phyloP scores from a whole-genome alignment of 2,329 filamentous ascomycete genomes.

The Endothia cerciana region DNA sequence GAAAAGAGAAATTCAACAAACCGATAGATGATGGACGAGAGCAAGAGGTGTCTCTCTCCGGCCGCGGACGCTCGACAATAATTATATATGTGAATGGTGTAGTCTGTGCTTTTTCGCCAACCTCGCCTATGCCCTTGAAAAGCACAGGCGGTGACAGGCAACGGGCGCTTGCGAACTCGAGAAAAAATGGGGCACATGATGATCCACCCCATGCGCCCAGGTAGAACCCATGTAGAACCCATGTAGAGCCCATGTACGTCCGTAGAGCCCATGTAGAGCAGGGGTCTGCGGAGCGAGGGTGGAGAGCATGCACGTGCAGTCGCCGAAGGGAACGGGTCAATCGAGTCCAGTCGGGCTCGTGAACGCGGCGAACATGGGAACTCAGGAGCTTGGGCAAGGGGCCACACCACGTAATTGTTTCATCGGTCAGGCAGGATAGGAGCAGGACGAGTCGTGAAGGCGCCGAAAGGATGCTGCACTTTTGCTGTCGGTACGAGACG shows the following conservation, averaged over 20 bases:
- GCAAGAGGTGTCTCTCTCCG: not conserved
- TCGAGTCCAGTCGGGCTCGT: constrained; percentile 9
- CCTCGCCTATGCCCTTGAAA: constrained; percentile 20
- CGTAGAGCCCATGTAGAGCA: not conserved
- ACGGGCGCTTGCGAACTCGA: constrained; percentile 29
- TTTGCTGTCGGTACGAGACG: constrained; percentile 15
- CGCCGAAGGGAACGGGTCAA: constrained; percentile 13
- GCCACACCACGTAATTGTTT: constrained; percentile 17
- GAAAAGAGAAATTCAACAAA: constrained; percentile 25
- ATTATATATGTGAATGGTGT: constrained; percentile 14
- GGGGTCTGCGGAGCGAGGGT: constrained; percentile 21
- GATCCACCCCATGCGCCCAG: constrained; percentile 19
- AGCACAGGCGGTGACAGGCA: constrained; percentile 26
- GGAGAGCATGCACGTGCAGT: constrained; percentile 28
- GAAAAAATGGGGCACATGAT: constrained; percentile 19
- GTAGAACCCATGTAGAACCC: too few species aligned
- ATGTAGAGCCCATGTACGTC: constrained; percentile 7
- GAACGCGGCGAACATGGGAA: not conserved
- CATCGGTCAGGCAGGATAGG: constrained; percentile 13
- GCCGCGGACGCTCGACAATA: constrained; percentile 1
- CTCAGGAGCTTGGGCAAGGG: constrained; percentile 18
- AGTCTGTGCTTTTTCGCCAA: constrained; percentile 19
- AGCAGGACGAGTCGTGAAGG: not conserved
- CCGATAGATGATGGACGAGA: constrained; percentile 13
- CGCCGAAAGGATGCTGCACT: not conserved